Evolutionary conservation across 2,329 filamentous ascomycete species (phyloP).

Genomic region (Metarhizium brunneum): DNA sequence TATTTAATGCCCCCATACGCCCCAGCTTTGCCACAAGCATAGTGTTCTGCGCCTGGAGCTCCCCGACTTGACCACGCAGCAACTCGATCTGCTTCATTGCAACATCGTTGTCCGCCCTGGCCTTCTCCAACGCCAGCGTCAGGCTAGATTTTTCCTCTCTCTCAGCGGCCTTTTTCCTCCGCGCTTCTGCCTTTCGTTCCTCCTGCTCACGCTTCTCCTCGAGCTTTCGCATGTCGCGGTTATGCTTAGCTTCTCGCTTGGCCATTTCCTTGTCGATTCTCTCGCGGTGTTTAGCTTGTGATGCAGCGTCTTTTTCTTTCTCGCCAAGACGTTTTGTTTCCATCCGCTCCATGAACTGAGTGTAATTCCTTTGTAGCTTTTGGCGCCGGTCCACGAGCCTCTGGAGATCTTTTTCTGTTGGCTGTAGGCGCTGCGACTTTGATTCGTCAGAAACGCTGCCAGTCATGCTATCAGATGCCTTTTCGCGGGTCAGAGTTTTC

Average conservation of each 20-base stretch:
- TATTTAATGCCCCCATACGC: constrained; percentile 29
- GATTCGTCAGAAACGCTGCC: constrained; percentile 31
- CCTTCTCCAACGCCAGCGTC: constrained; percentile 42
- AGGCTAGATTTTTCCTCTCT: constrained; percentile 42
- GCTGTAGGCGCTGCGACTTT: constrained; percentile 15
- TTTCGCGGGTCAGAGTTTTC: constrained; percentile 19
- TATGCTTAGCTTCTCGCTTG: constrained; percentile 59
- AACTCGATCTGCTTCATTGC: constrained; percentile 44
- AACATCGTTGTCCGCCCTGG: constrained; percentile 41
- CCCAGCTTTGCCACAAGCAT: constrained; percentile 45
- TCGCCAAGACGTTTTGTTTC: constrained; percentile 35
- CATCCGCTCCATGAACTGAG: constrained; percentile 41
- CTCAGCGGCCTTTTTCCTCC: constrained; percentile 40
- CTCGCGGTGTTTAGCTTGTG: constrained; percentile 48
- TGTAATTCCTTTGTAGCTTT: constrained; percentile 54
- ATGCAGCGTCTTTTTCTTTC: constrained; percentile 38
- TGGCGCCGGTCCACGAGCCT: constrained; percentile 52
- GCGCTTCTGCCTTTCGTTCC: constrained; percentile 46
- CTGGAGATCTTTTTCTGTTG: constrained; percentile 51
- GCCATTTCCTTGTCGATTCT: constrained; percentile 54
- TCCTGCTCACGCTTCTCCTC: constrained; percentile 56
- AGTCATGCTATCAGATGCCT: constrained; percentile 13
- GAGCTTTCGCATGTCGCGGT: constrained; percentile 53
- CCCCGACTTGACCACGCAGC: constrained; percentile 44
- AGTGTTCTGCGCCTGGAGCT: constrained; percentile 52